phyloP scores from a whole-genome alignment of 2,329 filamentous ascomycete species.

The Plectosphaerella cucumerina region DNA sequence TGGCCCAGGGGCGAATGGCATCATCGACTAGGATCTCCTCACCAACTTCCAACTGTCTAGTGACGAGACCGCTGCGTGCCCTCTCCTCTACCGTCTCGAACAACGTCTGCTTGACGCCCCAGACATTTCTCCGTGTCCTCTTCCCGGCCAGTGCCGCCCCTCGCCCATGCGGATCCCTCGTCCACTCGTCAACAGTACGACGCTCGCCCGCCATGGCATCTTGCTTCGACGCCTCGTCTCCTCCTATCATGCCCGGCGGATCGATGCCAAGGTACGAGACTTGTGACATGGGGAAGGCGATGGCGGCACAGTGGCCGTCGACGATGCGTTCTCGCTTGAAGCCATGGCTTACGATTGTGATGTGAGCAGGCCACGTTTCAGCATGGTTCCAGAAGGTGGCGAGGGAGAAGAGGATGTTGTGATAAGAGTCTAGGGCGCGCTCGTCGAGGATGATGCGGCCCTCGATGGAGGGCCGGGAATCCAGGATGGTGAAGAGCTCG shows the following conservation, averaged over 20 bases:
- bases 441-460: constrained; percentile 58
- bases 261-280: constrained; percentile 60
- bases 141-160: constrained; percentile 41
- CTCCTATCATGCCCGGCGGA: constrained; percentile 44
- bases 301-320: constrained; percentile 58
- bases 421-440: constrained; percentile 77
- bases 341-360: constrained; percentile 64
- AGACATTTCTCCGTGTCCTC: constrained; percentile 44
- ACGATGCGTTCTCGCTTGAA: constrained; percentile 65
- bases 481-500: constrained; percentile 36
- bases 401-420: constrained; percentile 77
- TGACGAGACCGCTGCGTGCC: constrained; percentile 31
- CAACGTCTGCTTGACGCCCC: constrained; percentile 37
- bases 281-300: constrained; percentile 45
- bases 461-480: constrained; percentile 2
- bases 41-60: constrained; percentile 23
- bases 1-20: constrained; percentile 34
- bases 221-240: constrained; percentile 24
- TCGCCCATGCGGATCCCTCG: constrained; percentile 46
- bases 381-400: constrained; percentile 49
- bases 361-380: constrained; percentile 45
- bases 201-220: constrained; percentile 36
- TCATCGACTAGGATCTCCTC: constrained; percentile 36
- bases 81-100: constrained; percentile 33
- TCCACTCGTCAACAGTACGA: constrained; percentile 44